Evolutionary conservation across 106 monocot genomes (phyloP).

Genomic region (Platanthera guangdongensis): DNA sequence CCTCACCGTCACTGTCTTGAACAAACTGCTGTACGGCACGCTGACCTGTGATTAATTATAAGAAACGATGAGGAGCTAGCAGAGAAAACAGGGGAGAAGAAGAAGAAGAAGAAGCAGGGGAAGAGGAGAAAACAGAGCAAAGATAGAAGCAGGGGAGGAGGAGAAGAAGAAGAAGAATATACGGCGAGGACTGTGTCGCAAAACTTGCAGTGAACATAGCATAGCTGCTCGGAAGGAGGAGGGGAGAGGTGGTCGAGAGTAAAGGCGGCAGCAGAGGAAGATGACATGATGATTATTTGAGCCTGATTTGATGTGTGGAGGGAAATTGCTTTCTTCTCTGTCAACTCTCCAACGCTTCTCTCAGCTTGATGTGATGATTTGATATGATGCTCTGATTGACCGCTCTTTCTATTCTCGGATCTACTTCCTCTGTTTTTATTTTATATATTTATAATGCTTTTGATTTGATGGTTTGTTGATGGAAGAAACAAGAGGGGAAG

Average conservation of each 20-base stretch:
- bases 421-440: too few species aligned
- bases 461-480: too few species aligned
- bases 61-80: too few species aligned
- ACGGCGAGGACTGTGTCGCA: constrained; percentile 86
- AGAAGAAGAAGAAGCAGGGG: not conserved
- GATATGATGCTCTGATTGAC: too few species aligned
- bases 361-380: too few species aligned
- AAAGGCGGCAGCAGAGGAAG: constrained; percentile 45
- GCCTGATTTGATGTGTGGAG: not conserved
- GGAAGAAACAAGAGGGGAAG: too few species aligned
- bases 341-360: too few species aligned
- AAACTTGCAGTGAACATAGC: constrained; percentile 91
- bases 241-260: constrained; percentile 66
- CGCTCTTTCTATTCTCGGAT: too few species aligned
- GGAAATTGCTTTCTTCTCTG: too few species aligned
- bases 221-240: constrained; percentile 70
- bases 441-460: too few species aligned
- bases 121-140: not conserved
- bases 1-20: constrained; percentile 94
- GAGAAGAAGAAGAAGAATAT: constrained; percentile 5
- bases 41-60: constrained; percentile 50
- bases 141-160: not conserved
- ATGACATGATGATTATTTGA: constrained; percentile 30
- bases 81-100: not conserved
- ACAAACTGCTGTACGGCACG: constrained; percentile 81